Conservation (phyloP, 768 basidiomycete species). For the Daedaleopsis nitida region DNA sequence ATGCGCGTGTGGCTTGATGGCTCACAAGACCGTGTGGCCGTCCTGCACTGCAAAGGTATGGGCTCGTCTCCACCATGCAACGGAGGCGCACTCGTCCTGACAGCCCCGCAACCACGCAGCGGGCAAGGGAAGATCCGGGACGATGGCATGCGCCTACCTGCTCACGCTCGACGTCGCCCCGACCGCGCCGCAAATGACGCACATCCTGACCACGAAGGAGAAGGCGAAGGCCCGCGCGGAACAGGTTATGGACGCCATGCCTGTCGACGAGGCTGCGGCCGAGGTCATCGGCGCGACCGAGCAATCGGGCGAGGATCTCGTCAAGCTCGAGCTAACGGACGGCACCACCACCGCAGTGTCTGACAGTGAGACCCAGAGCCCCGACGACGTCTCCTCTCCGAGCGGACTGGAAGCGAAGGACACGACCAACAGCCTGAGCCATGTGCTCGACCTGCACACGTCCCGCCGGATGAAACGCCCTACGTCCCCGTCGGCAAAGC, state of each 20-base stretch:
- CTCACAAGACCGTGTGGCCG: conserved; percentile 67
- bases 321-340: conserved; percentile 20
- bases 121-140: conserved; percentile 85
- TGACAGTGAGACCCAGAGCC: background rate
- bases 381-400: background rate
- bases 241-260: conserved; percentile 49
- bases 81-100: conserved; percentile 4
- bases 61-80: background rate
- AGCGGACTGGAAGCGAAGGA: background rate
- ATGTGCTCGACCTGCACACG: conserved; percentile 70
- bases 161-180: conserved; percentile 57
- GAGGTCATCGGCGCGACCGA: conserved; percentile 14
- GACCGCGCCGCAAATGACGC: conserved; percentile 47
- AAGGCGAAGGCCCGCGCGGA: conserved; percentile 51
- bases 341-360: background rate
- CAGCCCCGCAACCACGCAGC: conserved; percentile 39
- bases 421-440: conserved; percentile 39
- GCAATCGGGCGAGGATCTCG: conserved; percentile 17
- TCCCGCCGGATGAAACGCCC: conserved; percentile 63
- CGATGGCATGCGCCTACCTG: conserved; percentile 81
- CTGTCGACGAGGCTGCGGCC: conserved; percentile 38
- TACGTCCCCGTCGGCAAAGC: conserved; percentile 23
- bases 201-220: conserved; percentile 50
- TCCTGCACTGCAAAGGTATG: conserved; percentile 86
- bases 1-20: conserved; percentile 73